Evolutionary conservation across 2,329 filamentous ascomycete species (phyloP), one percentile per base, ranked within the genome.

Genomic region (Hypoxylon sp.): DNA sequence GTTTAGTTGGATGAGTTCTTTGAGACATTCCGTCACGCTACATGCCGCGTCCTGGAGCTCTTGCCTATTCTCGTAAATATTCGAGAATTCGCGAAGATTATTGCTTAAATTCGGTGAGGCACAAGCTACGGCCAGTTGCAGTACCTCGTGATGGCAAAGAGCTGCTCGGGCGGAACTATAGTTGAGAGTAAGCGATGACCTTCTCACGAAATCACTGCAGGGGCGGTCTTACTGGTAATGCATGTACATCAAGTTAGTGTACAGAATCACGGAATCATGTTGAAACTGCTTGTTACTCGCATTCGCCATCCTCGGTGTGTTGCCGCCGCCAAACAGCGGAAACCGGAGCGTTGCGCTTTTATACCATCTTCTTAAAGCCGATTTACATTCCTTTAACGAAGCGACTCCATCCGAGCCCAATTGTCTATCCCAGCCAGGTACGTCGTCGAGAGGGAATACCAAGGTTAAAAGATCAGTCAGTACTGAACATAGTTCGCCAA

Each of bases 171-270:
- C 79, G 3, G 81, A 79, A 63, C 81, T 84, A 62, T 46, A 11
- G 3, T 56, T 32, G 3, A n/a, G 16, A 25, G 52, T 74, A 32
- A 73, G 69, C 7, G 19, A 25, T 8, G 5, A 12, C 3, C 16
- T 39, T n/a, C 7, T 41, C 8, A n/a, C 2, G 7, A 1, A 4
- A 9, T 30, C 5, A 11, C 14, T n/a, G 9, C 3, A 23, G 14
- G 58, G 7, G 6, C 46, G 34, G 1, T 74, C 82, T 69, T 75
- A 85, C 81, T 84, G 78, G 65, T 84, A 85, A 60, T 84, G 83
- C 80, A 85, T 84, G 63, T 82, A 83, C 71, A 84, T 81, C 67
- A 84, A 70, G 43, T 82, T 83, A 3, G 80, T 82, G 71, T 83
- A 83, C 34, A 82, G 59, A 8, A 81, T 78, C 9, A 81, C 76